Evolutionary conservation across 345 rosid species (phyloP), one percentile per base, ranked within the genome.

Genomic region (Salix dunnii): DNA sequence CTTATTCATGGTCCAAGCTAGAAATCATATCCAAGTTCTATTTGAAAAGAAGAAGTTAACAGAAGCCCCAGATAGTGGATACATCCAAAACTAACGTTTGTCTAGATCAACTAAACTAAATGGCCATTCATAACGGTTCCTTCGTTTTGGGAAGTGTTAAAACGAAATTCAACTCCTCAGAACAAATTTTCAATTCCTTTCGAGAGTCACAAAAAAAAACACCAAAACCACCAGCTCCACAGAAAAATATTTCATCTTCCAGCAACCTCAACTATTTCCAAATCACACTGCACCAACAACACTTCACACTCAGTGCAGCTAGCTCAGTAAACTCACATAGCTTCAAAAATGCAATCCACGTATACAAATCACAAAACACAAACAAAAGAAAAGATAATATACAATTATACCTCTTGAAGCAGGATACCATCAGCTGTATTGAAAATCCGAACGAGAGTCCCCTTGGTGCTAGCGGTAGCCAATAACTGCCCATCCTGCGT

Each of bases 401-500:
- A 13, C 36, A 25, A 5, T 33, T 55, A 17, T 81, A 92, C 99
- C 97, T 96, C 99, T 84, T 88, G 97, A 33, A 92, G 82, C 75
- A 94, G 81, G 71, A 90, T 84, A 1, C 98, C 98, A 71, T 93
- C 97, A 36, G 83, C 82, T 2, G 97, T 88, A 82, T 91, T 91
- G 49, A 87, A 94, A 33, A 96, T 69, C 74, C 98, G 87, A 82
- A 96, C 83, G 8, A 96, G 86, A 53, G 99, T 96, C 38, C 99
- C 99, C 79, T 94, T 96, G 0, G 90, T 85, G 88, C 98, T 96
- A 5, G 95, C 85, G 0, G 99, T 96, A 1, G 98, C 99, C 13
- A 96, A 88, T 79, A 91, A 83, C 79, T 84, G 89, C 0, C 99
- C 99, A 72, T 96, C 98, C 79, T 89, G 94, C 2, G 97, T 79